phyloP scores from a whole-genome alignment of 805 yeast species.

The Kluyveromyces lactis region DNA sequence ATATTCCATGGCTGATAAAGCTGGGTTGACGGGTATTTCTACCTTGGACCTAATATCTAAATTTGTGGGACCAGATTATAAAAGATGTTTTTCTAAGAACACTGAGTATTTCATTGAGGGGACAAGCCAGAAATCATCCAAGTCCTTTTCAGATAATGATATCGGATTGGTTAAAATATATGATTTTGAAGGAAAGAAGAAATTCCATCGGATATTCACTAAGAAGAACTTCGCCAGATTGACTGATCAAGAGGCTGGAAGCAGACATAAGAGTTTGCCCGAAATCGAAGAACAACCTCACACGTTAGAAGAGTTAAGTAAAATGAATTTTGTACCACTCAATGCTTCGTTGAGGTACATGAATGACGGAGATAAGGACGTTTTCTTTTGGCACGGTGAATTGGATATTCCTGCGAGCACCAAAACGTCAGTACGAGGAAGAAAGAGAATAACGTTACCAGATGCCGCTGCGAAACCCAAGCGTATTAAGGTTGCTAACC shows the following conservation, averaged over 20 bases:
- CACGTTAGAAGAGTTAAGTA: conserved; percentile 17
- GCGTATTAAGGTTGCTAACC: not conserved
- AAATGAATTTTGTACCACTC: conserved; percentile 19
- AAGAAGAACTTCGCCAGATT: conserved; percentile 32
- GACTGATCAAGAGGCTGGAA: conserved; percentile 20
- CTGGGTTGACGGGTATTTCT: conserved; percentile 46
- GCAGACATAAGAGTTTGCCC: conserved; percentile 14
- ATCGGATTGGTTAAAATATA: conserved; percentile 47
- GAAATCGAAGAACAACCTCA: conserved; percentile 6
- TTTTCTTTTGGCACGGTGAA: conserved; percentile 29
- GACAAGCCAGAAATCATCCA: conserved; percentile 21
- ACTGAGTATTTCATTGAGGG: conserved; percentile 43
- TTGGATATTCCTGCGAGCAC: conserved; percentile 13
- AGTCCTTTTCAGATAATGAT: conserved; percentile 15
- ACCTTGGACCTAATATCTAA: conserved; percentile 43
- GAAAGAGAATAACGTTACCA: conserved; percentile 7
- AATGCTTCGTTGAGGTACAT: conserved; percentile 24
- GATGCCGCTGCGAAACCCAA: not conserved
- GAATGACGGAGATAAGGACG: conserved; percentile 10
- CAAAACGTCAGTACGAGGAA: conserved; percentile 9
- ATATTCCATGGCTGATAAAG: conserved; percentile 36
- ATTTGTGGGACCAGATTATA: conserved; percentile 48
- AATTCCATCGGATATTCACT: conserved; percentile 59
- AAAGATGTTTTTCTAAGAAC: conserved; percentile 42
- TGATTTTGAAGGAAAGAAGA: conserved; percentile 67